Percentiles rank a stretch among this genome's conserved stretches.
phyloP scores from a whole-genome alignment of 2,329 filamentous ascomycete species.

The Fusarium compactum region DNA sequence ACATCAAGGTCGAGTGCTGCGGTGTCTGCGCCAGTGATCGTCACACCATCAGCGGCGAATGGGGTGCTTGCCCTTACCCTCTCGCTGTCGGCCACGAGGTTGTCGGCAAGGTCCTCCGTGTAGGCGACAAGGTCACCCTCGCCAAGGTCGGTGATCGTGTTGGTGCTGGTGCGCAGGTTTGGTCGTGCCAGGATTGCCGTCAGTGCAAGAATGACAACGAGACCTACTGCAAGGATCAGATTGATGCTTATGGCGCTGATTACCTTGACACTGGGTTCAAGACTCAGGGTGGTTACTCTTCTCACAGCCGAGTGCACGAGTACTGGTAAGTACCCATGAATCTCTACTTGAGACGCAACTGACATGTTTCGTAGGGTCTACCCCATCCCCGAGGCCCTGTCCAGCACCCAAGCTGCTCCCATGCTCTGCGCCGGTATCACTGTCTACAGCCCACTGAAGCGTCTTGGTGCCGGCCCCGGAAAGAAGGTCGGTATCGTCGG shows the following conservation, averaged over 20 bases:
- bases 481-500: slow-evolving; percentile 84
- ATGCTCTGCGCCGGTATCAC: slow-evolving; percentile 91
- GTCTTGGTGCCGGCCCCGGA: slow-evolving; percentile 80
- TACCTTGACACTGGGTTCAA: slow-evolving; percentile 65
- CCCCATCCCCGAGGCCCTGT: slow-evolving; percentile 80
- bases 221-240: slow-evolving; percentile 56
- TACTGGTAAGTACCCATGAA: slow-evolving; percentile 58
- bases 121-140: slow-evolving; percentile 64
- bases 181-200: slow-evolving; percentile 61
- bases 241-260: slow-evolving; percentile 63
- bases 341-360: not conserved
- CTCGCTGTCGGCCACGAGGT: slow-evolving; percentile 80
- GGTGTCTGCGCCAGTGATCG: slow-evolving; percentile 80
- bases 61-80: slow-evolving; percentile 72
- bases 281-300: slow-evolving; percentile 69
- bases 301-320: slow-evolving; percentile 52
- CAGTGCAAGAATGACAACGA: slow-evolving; percentile 57
- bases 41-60: slow-evolving; percentile 77
- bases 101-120: slow-evolving; percentile 74
- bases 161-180: slow-evolving; percentile 68
- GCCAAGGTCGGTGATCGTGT: slow-evolving; percentile 70
- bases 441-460: slow-evolving; percentile 80
- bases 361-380: slow-evolving; percentile 61
- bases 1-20: slow-evolving; percentile 86
- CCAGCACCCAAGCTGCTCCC: slow-evolving; percentile 73